These are phyloP conservation scores for Vaccinium macrocarpon DNA, from an alignment of 148 eudicot genomes.

Conservation along the genomic window DNA sequence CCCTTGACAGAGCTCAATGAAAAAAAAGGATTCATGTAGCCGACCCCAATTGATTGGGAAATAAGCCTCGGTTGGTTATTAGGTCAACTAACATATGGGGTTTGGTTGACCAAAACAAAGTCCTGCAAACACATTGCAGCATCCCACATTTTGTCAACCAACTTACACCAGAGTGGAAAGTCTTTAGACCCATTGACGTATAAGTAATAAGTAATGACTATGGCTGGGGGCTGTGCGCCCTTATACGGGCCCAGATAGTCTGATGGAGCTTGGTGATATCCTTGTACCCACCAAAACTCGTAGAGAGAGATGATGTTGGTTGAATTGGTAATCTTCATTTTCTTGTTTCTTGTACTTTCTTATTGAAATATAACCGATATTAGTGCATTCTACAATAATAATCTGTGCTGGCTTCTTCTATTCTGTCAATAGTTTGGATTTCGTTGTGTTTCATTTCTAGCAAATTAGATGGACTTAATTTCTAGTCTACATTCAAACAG, in stretches of 20 bases:
- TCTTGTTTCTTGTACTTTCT: not conserved
- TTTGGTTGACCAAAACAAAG: not conserved
- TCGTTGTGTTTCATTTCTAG: not conserved
- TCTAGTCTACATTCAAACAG: slow-evolving; percentile 35
- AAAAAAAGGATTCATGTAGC: no score
- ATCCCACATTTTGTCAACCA: not conserved
- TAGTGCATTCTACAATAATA: not conserved
- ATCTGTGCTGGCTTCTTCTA: not conserved
- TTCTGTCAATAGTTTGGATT: not conserved
- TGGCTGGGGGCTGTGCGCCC: not conserved
- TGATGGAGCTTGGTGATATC: not conserved
- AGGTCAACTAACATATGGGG: not conserved
- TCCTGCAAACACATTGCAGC: not conserved
- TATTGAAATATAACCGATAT: not conserved
- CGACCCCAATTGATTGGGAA: no score
- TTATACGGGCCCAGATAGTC: not conserved
- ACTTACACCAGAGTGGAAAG: not conserved
- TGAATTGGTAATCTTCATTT: not conserved
- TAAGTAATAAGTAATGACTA: not conserved
- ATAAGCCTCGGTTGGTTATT: not conserved
- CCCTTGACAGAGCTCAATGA: no score
- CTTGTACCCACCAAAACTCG: not conserved
- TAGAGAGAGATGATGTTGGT: not conserved
- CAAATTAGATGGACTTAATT: not conserved
- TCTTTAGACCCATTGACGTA: not conserved